Base-by-base conservation (phyloP, 768 basidiomycete species). In the Plicaturopsis crispa region DNA sequence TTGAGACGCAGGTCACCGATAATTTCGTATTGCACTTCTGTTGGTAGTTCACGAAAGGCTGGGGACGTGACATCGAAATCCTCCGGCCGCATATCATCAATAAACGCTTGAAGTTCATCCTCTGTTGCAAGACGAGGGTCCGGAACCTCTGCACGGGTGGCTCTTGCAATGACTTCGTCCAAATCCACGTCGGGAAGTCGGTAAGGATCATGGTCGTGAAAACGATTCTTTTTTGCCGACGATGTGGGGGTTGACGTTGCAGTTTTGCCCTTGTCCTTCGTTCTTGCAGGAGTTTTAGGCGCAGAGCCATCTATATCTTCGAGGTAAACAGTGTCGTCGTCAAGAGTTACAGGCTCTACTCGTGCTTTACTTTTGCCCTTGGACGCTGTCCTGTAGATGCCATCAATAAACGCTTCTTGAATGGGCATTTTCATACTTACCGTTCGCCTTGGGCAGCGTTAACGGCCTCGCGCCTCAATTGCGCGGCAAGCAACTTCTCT, bases 21-120 rank as follows among this genome's bases (percentile, higher is more conserved):
- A 47, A 99, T 94, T 63, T 99, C 96, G 60, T 98, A 99, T 50
- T 99, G 91, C 16, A 96, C 79, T 57, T 98, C 93, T 0, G 90
- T 94, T 2, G 96, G 93, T 3, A 98, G 75, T 45, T 89, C 86
- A 17, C 82, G 76, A 56, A 99, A 99, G 14, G 82, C 88, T 4
- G 88, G 74, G 2, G 92, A 92, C 13, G 80, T 73, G 39, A 96
- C 75, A 53, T 98, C 94, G 49, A 98, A 88, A 52, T 98, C 92
- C 50, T 92, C 91, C 0, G 93, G 92, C 2, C 83, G 78, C 82
- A 97, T 93, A 32, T 93, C 87, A 42, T 97, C 92, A 46, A 98
- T 96, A 61, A 98, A 98, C 1, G 75, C 62, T 14, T 82, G 81
- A 3, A 98, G 69, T 55, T 99, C 96, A 28, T 92, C 96, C 56